phyloP scores from a whole-genome alignment of 371 early-diverging fungal genomes.

The Mortierella sp. region DNA sequence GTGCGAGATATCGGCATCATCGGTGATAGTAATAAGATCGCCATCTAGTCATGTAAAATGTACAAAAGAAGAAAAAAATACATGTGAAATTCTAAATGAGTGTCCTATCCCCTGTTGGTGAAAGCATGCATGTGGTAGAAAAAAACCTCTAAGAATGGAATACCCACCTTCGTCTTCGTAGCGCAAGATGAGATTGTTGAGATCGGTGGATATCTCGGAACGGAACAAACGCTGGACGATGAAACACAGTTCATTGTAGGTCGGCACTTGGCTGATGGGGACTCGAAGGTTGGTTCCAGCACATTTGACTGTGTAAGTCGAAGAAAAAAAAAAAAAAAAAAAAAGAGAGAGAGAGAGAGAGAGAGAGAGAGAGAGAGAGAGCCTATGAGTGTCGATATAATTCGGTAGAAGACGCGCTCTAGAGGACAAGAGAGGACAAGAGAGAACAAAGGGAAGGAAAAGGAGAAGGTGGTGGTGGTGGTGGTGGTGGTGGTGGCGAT shows the following conservation, averaged over 20 bases:
- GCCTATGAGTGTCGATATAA: neutral
- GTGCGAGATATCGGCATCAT: slow-evolving; percentile 65
- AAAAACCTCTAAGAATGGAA: too few relatives aligned
- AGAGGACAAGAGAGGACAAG: neutral
- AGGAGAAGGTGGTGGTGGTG: neutral
- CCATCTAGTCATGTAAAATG: slow-evolving; percentile 53
- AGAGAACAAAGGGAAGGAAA: neutral
- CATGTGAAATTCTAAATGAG: neutral
- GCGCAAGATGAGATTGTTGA: slow-evolving; percentile 59
- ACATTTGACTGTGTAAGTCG: slow-evolving; percentile 35
- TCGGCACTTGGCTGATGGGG: slow-evolving; percentile 65
- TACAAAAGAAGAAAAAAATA: neutral
- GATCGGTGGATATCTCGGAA: slow-evolving; percentile 52
- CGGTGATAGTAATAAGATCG: slow-evolving; percentile 63
- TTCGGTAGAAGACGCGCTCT: neutral
- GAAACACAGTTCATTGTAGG: slow-evolving; percentile 66
- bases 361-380: neutral
- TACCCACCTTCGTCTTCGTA: slow-evolving; percentile 67
- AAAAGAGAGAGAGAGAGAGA: neutral
- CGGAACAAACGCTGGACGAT: slow-evolving; percentile 67
- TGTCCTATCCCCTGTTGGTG: too few relatives aligned
- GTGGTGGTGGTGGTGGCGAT: too few relatives aligned
- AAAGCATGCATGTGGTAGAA: too few relatives aligned
- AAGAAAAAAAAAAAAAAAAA: neutral
- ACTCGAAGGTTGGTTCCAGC: slow-evolving; percentile 55